phyloP scores from a whole-genome alignment of 345 rosid genomes.

The Eucalyptus pauciflora region DNA sequence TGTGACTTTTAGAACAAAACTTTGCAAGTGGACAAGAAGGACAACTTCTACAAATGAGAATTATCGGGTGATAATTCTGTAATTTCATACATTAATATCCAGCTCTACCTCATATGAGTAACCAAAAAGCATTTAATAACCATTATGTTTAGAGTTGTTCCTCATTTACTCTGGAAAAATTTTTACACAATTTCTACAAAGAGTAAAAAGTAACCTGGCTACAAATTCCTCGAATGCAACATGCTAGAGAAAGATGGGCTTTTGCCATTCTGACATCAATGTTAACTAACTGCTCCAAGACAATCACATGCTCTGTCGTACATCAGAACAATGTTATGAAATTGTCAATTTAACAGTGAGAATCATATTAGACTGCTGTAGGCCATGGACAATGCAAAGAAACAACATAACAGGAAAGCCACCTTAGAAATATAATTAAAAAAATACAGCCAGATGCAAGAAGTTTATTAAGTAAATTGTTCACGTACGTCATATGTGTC shows the following conservation, averaged over 20 bases:
- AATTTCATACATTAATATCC: neutral
- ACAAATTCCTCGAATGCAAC: neutral
- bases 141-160: neutral
- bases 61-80: neutral
- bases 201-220: neutral
- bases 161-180: neutral
- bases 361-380: neutral
- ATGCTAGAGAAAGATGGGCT: neutral
- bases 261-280: neutral
- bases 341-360: neutral
- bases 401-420: neutral
- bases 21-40: neutral
- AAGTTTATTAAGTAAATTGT: neutral
- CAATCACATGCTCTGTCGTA: neutral
- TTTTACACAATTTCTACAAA: neutral
- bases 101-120: neutral
- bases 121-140: neutral
- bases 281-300: neutral
- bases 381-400: neutral
- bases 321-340: neutral
- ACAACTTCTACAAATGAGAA: neutral
- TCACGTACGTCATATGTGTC: conserved; percentile 87
- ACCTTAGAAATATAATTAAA: neutral
- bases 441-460: neutral
- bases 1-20: neutral